phyloP scores from a whole-genome alignment of 345 rosid genomes.

The Sonneratia caseolaris region DNA sequence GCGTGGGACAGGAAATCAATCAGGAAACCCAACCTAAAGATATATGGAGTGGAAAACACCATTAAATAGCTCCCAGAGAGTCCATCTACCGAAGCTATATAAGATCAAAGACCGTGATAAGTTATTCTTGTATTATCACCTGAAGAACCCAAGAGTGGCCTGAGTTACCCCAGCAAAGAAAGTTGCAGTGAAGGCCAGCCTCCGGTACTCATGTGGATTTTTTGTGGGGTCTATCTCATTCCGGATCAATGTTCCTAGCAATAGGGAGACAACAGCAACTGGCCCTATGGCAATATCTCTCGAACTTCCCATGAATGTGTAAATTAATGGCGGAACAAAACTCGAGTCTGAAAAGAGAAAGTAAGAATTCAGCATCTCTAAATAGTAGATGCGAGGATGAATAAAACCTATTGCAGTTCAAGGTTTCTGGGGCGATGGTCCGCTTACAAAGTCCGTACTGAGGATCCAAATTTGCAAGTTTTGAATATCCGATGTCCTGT shows the following conservation, averaged over 20 bases:
- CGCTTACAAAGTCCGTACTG: conserved; percentile 87
- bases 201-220: conserved; percentile 42
- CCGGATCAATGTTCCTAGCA: conserved; percentile 67
- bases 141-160: conserved; percentile 63
- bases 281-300: conserved; percentile 99
- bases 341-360: conserved; percentile 52
- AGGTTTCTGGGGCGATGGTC: not conserved
- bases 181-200: conserved; percentile 91
- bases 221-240: conserved; percentile 49
- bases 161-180: conserved; percentile 90
- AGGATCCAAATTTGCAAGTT: conserved; percentile 71
- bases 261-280: conserved; percentile 91
- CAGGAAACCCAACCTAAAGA: conserved; percentile 76
- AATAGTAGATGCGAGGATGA: not conserved
- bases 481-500: conserved; percentile 90
- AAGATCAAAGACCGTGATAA: not conserved
- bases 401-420: not conserved
- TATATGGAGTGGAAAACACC: not conserved
- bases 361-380: not conserved
- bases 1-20: conserved; percentile 97
- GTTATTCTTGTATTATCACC: conserved; percentile 25
- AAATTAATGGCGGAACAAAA: conserved; percentile 85
- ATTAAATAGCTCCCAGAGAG: not conserved
- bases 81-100: not conserved
- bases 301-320: conserved; percentile 96